A percentile compares a stretch with the other conserved stretches of the same genome.
phyloP scores from a whole-genome alignment of 495 filamentous ascomycete genomes.

The Durotheca rogersii region DNA sequence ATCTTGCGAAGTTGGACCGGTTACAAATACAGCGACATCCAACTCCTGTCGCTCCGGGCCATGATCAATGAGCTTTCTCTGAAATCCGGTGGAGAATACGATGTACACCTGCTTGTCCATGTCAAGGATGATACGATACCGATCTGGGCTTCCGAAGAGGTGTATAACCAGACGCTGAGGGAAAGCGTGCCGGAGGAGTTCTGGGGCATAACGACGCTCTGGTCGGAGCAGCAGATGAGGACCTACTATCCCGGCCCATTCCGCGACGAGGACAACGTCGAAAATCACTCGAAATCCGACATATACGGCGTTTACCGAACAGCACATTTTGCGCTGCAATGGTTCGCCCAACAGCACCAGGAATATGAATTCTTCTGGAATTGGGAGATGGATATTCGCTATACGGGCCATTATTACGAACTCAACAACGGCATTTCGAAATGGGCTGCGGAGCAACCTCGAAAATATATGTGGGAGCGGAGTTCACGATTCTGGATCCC shows the following conservation, averaged over 20 bases:
- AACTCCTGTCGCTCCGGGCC: slow-evolving; percentile 52
- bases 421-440: slow-evolving; percentile 49
- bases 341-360: slow-evolving; percentile 57
- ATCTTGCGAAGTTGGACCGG: slow-evolving; percentile 47
- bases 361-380: slow-evolving; percentile 65
- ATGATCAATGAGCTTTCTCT: slow-evolving; percentile 57
- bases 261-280: slow-evolving; percentile 44
- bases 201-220: slow-evolving; percentile 56
- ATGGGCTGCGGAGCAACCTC: slow-evolving; percentile 56
- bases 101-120: slow-evolving; percentile 59
- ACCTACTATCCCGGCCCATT: slow-evolving; percentile 44
- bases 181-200: slow-evolving; percentile 57
- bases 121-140: slow-evolving; percentile 56
- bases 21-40: slow-evolving; percentile 44
- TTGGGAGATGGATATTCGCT: slow-evolving; percentile 62
- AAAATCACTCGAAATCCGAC: slow-evolving; percentile 46
- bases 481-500: slow-evolving; percentile 50
- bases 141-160: slow-evolving; percentile 52
- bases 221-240: slow-evolving; percentile 49
- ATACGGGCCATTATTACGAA: slow-evolving; percentile 58
- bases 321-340: slow-evolving; percentile 50
- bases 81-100: slow-evolving; percentile 58
- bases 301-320: slow-evolving; percentile 39
- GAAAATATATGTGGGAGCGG: slow-evolving; percentile 54
- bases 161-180: slow-evolving; percentile 51